Evolutionary conservation across 2,329 filamentous ascomycete species (phyloP), one percentile per base, ranked within the genome.

Genomic region (Gyromitra esculenta): DNA sequence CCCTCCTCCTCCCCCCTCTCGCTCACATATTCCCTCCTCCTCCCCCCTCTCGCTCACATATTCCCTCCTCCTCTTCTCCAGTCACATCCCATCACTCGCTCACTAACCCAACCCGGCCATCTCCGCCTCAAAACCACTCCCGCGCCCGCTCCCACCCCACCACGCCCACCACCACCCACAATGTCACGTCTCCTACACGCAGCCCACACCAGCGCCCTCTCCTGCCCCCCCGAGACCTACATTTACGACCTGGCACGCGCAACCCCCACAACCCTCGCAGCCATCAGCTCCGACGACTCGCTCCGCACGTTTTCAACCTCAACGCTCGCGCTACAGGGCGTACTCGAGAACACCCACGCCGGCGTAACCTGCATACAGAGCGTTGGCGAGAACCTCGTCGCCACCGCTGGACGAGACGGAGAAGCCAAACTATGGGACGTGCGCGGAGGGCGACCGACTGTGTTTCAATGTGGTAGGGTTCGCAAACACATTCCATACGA

Each of bases 391-490:
- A 83, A 83, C 21, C 81, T 90, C 21, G 85, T 93, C 5, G 89
- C 88, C 75, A 94, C 92, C 0, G 88, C 91, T 0, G 92, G 92
- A 60, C 88, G 91, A 82, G 90, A 94, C 81, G 92, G 92, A 6
- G 85, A 86, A 7, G 87, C 93, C 9, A 87, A 85, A 0, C 83
- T 91, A 62, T 91, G 90, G 89, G 91, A 93, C 84, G 81, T 90
- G 79, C 86, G 90, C 76, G 84, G 84, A 59, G 78, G 79, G 18
- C 3, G 31, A 2, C 31, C 31, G 13, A 8, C 11, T 13, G 78
- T 81, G 54, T 82, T 84, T 48, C 81, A 81, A 57, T 84, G 74
- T 81, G 81, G 82, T 83, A 59, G 18, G 50, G 62, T 64, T 39
- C 35, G 41, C 25, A 31, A 31, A 31, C 2, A 31, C 25, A 31